Base-by-base conservation (phyloP, 805 yeast genomes). In the Trichomonascus vanleenenianus region DNA sequence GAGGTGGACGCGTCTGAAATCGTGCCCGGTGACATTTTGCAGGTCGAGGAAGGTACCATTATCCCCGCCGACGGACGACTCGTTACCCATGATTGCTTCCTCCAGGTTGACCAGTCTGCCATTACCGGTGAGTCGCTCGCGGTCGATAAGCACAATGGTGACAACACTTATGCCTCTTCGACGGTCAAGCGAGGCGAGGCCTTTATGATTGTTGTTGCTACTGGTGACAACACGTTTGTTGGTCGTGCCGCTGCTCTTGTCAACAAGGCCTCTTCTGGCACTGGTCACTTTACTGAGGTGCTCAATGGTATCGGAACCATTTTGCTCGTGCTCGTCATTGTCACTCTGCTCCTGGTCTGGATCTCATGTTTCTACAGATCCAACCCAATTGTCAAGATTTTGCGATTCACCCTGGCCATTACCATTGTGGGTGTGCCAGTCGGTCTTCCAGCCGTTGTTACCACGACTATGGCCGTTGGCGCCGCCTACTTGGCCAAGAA, bases 401-500 rank as follows among this genome's bases (percentile, higher is more conserved):
- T 88, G 70, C 79, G 95, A 75, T 85, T 81, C 83, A 83, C 95
- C 61, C 75, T 88, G 67, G 96, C 95, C 60, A 87, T 88, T 70
- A 88, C 96, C 75, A 86, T 88, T 72, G 83, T 88, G 61, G 96
- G 96, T 83, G 96, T 88, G 60, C 96, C 96, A 69, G 96, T 88
- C 58, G 96, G 96, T 84, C 81, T 88, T 68, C 96, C 96, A 70
- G 96, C 95, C 68, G 96, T 88, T 65, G 96, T 87, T 59, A 88
- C 96, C 76, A 88, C 96, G 63, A 88, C 96, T 69, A 87, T 88
- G 96, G 97, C 97, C 71, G 97, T 89, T 72, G 97, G 97, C 81
- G 97, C 96, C 70, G 96, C 96, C 66, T 86, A 88, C 83, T 76
- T 88, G 66, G 96, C 96, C 63, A 85, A 87, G 80, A 88, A 87